Conservation (phyloP, 768 basidiomycete species). For the Tylopilus rubrobrunneus region DNA sequence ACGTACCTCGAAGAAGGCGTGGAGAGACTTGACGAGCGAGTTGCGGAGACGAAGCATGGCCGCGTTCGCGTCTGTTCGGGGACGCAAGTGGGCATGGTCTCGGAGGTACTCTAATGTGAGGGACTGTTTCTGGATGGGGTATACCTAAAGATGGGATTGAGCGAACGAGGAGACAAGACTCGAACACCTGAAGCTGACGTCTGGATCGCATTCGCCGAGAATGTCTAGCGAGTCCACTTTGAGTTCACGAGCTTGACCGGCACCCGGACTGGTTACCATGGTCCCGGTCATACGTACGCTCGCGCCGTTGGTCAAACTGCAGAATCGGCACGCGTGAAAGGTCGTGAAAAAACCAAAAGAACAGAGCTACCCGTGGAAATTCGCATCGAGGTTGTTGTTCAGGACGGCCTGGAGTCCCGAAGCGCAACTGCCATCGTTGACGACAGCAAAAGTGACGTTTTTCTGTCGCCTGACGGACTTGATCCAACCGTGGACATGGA, state of each 20-base stretch:
- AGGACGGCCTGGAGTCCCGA: constrained; percentile 80
- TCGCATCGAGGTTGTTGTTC: constrained; percentile 22
- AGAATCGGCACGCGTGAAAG: constrained; percentile 4
- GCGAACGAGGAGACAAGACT: background rate
- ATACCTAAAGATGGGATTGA: constrained; percentile 45
- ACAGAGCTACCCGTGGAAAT: constrained; percentile 18
- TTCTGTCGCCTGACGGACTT: constrained; percentile 85
- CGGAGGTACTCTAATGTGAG: constrained; percentile 77
- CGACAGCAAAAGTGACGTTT: constrained; percentile 76
- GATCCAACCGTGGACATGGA: constrained; percentile 75
- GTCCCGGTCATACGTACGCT: constrained; percentile 49
- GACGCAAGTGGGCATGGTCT: constrained; percentile 83
- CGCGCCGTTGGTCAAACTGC: constrained; percentile 51
- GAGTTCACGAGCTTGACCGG: constrained; percentile 51
- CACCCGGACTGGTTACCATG: constrained; percentile 44
- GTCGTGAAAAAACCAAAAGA: background rate
- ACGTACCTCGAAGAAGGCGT: constrained; percentile 70
- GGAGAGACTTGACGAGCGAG: constrained; percentile 49
- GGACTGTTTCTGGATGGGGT: constrained; percentile 90
- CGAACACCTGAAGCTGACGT: constrained; percentile 33
- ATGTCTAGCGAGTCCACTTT: constrained; percentile 45
- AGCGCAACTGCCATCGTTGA: constrained; percentile 76
- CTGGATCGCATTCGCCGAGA: constrained; percentile 56
- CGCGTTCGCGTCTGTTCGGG: constrained; percentile 67
- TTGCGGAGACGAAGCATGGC: constrained; percentile 76